Base-by-base conservation (phyloP, 371 early-diverging fungal species). In the Mycotypha africana region DNA sequence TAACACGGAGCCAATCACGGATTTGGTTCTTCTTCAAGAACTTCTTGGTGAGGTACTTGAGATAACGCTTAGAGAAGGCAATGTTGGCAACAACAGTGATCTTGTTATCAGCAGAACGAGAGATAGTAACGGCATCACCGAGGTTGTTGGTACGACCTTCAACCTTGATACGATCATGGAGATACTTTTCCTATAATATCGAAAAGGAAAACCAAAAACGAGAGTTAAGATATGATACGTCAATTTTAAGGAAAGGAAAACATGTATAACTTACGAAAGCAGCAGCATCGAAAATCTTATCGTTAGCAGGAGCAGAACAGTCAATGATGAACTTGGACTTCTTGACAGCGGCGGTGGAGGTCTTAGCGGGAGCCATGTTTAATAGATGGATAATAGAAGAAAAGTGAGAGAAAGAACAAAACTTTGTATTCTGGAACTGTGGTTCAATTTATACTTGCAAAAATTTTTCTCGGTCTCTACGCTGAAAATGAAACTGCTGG, bases 41-140 rank as follows among this genome's bases (percentile, higher is more conserved):
- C 87, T 93, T 93, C 92, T 98, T 98, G 79, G 97, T 90, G 50
- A 97, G 86, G 86, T 98, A 98, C 89, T 98, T 98, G 76, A 97
- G 73, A 88, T 96, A 96, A 60, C 95, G 90, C 92, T 98, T 98
- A 76, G 96, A 86, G 83, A 95, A 88, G 49, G 79, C 74, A 58
- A 78, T 74, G 67, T 76, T 82, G 68, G 88, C 71, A 59, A 84
- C 81, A 70, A 95, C 81, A 46, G 82, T 79, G 70, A 89, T 75
- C 74, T 84, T 79, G 71, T 78, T 77, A 56, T 84, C 85, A 52
- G 61, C 67, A 55, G 67, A 75, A 58, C 92, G 91, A 78, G 81
- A 67, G 65, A 95, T 91, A 68, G 81, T 68, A 59, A 97, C 83
- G 60, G 81, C 63, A 38, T 89, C 90, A 58, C 88, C 88, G 64